Base-by-base conservation (phyloP, 228 moss, liverwort and hornwort species). In the Sphagnum magellanicum region DNA sequence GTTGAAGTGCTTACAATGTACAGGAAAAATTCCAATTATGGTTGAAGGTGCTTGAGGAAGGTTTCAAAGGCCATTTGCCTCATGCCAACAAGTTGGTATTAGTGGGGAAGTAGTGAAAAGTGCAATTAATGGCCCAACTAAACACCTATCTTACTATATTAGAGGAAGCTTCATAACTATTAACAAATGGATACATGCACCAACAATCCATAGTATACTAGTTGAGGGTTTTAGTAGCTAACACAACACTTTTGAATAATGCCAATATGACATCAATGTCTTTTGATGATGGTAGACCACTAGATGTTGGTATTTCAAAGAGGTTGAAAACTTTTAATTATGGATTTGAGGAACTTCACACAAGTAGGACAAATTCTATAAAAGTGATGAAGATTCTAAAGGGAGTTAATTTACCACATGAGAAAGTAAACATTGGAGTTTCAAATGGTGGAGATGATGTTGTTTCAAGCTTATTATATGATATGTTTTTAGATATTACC, bases 11-110 rank as follows among this genome's bases (percentile, higher is more conserved):
- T 61, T 12, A 14, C 52, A 16, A 32, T 72, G 59, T 83, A 63
- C 86, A 98, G 98, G 93, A 98, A 48, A 98, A 93, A 76, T 72
- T 93, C 70, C 98, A 98, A 76, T 81, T 98, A 67, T 88, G 98
- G 68, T 60, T 98, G 65, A 98, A 88, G 81, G 93, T 98, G 51
- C 84, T 98, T 3, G 98, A 98, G 78, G 98, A 98, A 74, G 91
- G 98, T 57, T 70, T 98, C n/a, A n/a, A 70, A 87, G 88, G 81
- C 67, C 77, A 53, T 68, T 84, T 32, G 60, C 86, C 59, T 59
- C 67, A 55, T 93, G 98, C 63, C 87, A 91, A 16, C 81, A 76
- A 59, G 48, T 57, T 46, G 72, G 78, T 61, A 84, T 79, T 65
- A 69, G 79, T 68, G 91, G 89, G 60, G 93, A 91, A 75, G 83